These are phyloP conservation scores for Metarhizium humberi DNA, from an alignment of 2,329 filamentous ascomycete genomes.

Conservation along the genomic window DNA sequence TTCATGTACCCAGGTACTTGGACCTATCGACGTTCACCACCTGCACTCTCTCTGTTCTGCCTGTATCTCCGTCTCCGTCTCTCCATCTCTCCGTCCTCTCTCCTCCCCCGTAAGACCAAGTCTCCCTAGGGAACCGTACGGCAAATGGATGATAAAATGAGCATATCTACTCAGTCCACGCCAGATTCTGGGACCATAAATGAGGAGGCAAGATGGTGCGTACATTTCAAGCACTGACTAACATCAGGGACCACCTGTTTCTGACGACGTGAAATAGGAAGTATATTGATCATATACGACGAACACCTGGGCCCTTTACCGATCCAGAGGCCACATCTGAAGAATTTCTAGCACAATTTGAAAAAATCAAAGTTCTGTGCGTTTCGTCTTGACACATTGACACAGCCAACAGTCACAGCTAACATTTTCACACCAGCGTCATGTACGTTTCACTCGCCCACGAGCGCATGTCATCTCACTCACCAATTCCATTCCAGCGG, in stretches of 20 bases:
- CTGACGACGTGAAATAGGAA: constrained; percentile 44
- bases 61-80: not conserved
- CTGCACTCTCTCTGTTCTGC: no score
- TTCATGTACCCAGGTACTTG: no score
- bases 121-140: not conserved
- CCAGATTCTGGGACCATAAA: constrained; percentile 6
- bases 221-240: not conserved
- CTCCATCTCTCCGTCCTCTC: not conserved
- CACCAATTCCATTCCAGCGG: constrained; percentile 45
- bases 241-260: not conserved
- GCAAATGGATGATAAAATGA: constrained; percentile 13
- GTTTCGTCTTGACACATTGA: constrained; percentile 19
- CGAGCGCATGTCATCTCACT: constrained; percentile 1
- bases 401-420: not conserved
- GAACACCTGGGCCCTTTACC: constrained; percentile 70
- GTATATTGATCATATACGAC: constrained; percentile 74
- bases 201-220: constrained; percentile 27
- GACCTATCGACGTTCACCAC: no score
- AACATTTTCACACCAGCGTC: constrained; percentile 28
- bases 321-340: constrained; percentile 49
- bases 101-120: not conserved
- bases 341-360: constrained; percentile 46
- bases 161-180: constrained; percentile 11
- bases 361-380: constrained; percentile 67
- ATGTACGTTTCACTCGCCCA: constrained; percentile 30